Evolutionary conservation across 768 basidiomycete genomes (phyloP), one percentile per base, ranked within the genome.

Genomic region (Lentinula detonsa): DNA sequence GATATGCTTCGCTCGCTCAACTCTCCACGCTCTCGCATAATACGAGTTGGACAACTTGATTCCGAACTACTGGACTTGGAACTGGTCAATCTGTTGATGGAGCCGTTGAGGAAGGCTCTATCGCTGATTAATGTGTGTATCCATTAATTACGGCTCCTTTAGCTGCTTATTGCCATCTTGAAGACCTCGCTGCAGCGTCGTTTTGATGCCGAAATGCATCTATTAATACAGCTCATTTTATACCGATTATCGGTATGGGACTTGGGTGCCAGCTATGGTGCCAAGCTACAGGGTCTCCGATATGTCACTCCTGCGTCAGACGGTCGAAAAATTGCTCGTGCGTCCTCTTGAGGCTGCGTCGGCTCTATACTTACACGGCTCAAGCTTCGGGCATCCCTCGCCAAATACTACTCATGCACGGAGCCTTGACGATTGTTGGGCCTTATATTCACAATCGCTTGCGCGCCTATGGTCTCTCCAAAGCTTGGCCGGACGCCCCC

Each of bases 401-500:
- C 35, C 76, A 77, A 50, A 81, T 77, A 7, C 75, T 95, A 3
- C 64, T 88, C 8, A 66, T 87, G 2, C 93, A 97, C 66, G 85
- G 87, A 28, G 65, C 81, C 8, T 73, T 95, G 55, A 92, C 92
- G 0, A 78, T 94, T 39, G 65, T 94, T 43, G 68, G 89, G 1
- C 91, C 92, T 1, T 97, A 97, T 69, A 61, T 94, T 5, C 86
- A 93, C 69, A 81, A 79, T 43, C 89, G 91, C 53, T 66, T 95
- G 52, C 84, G 91, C 40, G 69, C 80, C 2, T 79, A 90, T 70
- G 93, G 93, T 1, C 77, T 97, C 21, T 92, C 92, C 1, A 78
- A 78, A 63, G 86, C 94, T 46, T 97, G 95, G 95, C 93, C 94
- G 1, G 95, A 97, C 70, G 84, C 90, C 3, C 95, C 95, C 2